Evolutionary conservation across 176 grass and related monocot genomes (phyloP).

Genomic region (Metroxylon sagu): DNA sequence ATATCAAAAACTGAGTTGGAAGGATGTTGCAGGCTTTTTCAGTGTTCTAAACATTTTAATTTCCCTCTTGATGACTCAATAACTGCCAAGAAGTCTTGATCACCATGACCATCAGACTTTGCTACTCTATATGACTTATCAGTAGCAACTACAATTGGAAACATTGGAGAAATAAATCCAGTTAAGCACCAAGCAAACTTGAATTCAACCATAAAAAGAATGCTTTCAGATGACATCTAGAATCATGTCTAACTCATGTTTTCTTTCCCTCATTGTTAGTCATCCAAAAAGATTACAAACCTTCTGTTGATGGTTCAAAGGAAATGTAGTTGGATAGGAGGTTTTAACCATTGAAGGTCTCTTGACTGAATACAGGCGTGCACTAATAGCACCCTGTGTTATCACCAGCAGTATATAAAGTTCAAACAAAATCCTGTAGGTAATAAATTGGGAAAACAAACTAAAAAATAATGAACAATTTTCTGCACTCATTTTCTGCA

Average conservation of each 20-base stretch:
- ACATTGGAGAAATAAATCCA: slow-evolving; percentile 62
- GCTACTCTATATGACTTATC: slow-evolving; percentile 86
- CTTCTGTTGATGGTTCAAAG: slow-evolving; percentile 97
- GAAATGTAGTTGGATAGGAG: slow-evolving; percentile 68
- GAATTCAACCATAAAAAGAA: slow-evolving; percentile 47
- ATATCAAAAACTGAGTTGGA: too few relatives aligned
- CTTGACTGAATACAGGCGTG: too few relatives aligned
- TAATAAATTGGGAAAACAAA: too few relatives aligned
- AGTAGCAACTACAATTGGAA: slow-evolving; percentile 68
- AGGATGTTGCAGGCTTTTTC: not conserved
- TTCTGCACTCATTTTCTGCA: too few relatives aligned
- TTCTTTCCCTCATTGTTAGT: not conserved
- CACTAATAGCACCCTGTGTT: too few relatives aligned
- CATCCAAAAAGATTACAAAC: slow-evolving; percentile 18
- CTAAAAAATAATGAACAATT: too few relatives aligned
- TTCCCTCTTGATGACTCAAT: slow-evolving; percentile 58
- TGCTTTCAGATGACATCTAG: not conserved
- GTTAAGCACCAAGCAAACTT: slow-evolving; percentile 66
- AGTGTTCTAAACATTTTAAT: slow-evolving; percentile 21
- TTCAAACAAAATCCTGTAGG: too few relatives aligned
- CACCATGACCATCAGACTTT: slow-evolving; percentile 54
- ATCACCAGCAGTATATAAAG: too few relatives aligned
- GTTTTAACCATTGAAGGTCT: too few relatives aligned
- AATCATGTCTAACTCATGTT: not conserved
- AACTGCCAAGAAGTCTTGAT: slow-evolving; percentile 74